A percentile compares a stretch with the other conserved stretches of the same genome.
These are phyloP conservation scores for Dictyostelium purpureum DNA, from an alignment of 78 protist genomes.

Conservation along the genomic window DNA sequence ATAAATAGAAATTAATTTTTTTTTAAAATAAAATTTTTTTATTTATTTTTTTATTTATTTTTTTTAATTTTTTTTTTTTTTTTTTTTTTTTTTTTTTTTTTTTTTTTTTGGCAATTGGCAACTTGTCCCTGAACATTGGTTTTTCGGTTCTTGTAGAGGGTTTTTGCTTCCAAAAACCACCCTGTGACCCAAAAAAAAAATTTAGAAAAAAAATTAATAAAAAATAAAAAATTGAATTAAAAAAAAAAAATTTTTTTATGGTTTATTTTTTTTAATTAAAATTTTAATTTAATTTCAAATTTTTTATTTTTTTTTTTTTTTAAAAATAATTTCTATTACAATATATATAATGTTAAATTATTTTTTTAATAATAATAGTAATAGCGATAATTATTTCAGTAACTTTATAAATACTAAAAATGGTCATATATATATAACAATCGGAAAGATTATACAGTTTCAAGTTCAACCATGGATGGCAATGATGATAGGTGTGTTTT, in stretches of 20 bases:
- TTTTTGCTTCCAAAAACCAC: too few relatives aligned
- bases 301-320: background rate
- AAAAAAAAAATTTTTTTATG: background rate
- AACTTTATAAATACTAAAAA: background rate
- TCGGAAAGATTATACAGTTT: background rate
- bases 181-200: too few relatives aligned
- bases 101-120: too few relatives aligned
- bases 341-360: background rate
- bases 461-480: constrained; percentile 79
- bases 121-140: too few relatives aligned
- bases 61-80: too few relatives aligned
- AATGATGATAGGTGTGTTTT: constrained; percentile 73
- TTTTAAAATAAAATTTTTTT: too few relatives aligned
- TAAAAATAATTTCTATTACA: background rate
- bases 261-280: too few relatives aligned
- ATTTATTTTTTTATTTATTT: too few relatives aligned
- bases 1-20: too few relatives aligned
- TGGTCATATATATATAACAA: constrained; percentile 1
- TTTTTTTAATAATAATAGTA: background rate
- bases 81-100: too few relatives aligned
- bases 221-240: background rate
- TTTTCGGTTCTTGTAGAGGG: too few relatives aligned
- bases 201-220: too few relatives aligned
- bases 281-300: background rate
- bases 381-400: background rate